A percentile compares a stretch with the other conserved stretches of the same genome.
Conservation (phyloP, 2,329 filamentous ascomycete genomes). For the Exophiala phaeomuriformis region DNA sequence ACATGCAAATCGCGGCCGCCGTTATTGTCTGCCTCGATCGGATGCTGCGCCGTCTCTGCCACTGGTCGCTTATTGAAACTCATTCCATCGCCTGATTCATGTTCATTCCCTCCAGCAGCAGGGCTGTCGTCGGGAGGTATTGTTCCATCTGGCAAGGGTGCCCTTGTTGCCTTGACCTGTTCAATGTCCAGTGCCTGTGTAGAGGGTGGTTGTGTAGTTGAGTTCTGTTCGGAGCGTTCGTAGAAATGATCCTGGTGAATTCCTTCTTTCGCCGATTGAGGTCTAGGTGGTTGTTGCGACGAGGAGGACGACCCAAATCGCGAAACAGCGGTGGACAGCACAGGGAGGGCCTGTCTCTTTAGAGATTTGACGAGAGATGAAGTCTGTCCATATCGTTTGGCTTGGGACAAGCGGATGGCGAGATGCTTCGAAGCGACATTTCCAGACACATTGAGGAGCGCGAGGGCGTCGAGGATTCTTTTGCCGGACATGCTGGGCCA, state of each 20-base stretch:
- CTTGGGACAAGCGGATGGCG: slow-evolving; percentile 52
- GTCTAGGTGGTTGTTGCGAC: slow-evolving; percentile 5
- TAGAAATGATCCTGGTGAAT: slow-evolving; percentile 48
- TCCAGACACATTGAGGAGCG: slow-evolving; percentile 62
- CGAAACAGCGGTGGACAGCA: slow-evolving; percentile 18
- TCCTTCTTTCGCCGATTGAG: slow-evolving; percentile 29
- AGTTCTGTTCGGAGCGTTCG: slow-evolving; percentile 38
- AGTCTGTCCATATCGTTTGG: slow-evolving; percentile 57
- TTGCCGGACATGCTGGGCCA: slow-evolving; percentile 45
- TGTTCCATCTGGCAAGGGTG: slow-evolving; percentile 46
- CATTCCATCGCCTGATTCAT: slow-evolving; percentile 20
- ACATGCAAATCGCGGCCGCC: slow-evolving; percentile 30
- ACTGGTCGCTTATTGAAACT: slow-evolving; percentile 22
- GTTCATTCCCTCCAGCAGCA: not conserved
- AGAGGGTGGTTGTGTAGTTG: slow-evolving; percentile 33
- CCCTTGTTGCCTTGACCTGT: slow-evolving; percentile 40
- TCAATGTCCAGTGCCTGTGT: slow-evolving; percentile 38
- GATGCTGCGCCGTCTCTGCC: slow-evolving; percentile 27
- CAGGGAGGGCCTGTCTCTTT: slow-evolving; percentile 38
- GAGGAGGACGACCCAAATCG: slow-evolving; percentile 35
- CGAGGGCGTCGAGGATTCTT: slow-evolving; percentile 63
- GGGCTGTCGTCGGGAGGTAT: slow-evolving; percentile 34
- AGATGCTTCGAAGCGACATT: slow-evolving; percentile 59
- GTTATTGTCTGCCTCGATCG: slow-evolving; percentile 28
- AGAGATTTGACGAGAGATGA: slow-evolving; percentile 58